These are phyloP conservation scores for Purshia tridentata DNA, from an alignment of 306 rosid genomes.

Conservation along the genomic window DNA sequence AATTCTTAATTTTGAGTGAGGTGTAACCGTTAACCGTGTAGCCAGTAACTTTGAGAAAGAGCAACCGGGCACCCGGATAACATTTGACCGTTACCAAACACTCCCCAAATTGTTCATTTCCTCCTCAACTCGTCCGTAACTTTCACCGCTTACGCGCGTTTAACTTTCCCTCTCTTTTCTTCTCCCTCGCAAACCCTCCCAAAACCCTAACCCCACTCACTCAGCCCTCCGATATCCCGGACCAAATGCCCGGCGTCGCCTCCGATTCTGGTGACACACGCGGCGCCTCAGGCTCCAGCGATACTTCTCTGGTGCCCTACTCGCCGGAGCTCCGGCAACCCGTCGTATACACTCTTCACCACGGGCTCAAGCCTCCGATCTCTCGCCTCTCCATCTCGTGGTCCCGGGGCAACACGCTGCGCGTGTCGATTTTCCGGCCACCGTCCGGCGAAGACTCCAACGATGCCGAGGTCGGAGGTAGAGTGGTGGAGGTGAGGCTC, in stretches of 20 bases:
- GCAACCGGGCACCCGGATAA: not conserved
- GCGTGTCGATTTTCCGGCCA: constrained; percentile 57
- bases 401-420: constrained; percentile 79
- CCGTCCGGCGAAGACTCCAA: constrained; percentile 26
- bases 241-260: constrained; percentile 43
- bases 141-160: not conserved
- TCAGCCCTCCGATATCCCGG: not conserved
- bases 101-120: not conserved
- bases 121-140: not conserved
- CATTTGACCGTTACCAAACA: not conserved
- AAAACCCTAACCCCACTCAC: constrained; percentile 32
- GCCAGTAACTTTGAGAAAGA: too few species aligned
- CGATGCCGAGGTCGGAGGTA: constrained; percentile 42
- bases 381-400: constrained; percentile 73
- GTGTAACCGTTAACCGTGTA: too few species aligned
- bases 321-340: constrained; percentile 36
- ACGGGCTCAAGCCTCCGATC: constrained; percentile 63
- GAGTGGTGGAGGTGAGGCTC: constrained; percentile 73
- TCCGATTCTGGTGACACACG: constrained; percentile 33
- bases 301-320: constrained; percentile 43
- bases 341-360: constrained; percentile 53
- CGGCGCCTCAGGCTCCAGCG: constrained; percentile 14
- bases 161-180: not conserved
- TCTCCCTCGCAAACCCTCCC: constrained; percentile 24
- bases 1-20: too few species aligned